A percentile compares a stretch with the other conserved stretches of the same genome.
These are phyloP conservation scores for Alopecurus myosuroides DNA, from an alignment of 176 grass and related monocot species.

Conservation along the genomic window DNA sequence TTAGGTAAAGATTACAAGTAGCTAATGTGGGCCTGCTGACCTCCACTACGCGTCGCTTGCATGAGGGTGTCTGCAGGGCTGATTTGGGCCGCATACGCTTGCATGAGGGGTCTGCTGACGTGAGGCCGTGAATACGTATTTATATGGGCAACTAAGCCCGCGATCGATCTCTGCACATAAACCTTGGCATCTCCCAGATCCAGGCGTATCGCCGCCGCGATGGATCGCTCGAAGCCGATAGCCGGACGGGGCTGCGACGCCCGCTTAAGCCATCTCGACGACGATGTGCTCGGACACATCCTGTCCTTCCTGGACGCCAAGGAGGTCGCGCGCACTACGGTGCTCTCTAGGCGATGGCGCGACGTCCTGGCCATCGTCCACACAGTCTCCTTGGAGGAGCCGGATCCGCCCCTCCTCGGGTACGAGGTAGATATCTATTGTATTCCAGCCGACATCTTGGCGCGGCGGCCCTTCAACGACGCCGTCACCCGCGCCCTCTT, in stretches of 20 bases:
- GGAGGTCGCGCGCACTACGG: background rate
- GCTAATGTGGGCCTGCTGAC: too few species aligned
- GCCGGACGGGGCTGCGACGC: background rate
- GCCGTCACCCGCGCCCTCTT: background rate
- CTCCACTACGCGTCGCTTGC: too few species aligned
- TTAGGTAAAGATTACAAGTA: too few species aligned
- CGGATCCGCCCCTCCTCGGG: background rate
- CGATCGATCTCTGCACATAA: too few species aligned
- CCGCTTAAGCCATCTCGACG: background rate
- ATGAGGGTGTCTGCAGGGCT: too few species aligned
- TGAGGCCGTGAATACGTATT: too few species aligned
- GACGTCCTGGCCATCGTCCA: background rate
- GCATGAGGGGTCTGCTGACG: too few species aligned
- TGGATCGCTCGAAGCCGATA: background rate
- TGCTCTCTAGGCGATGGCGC: background rate
- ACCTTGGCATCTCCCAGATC: background rate
- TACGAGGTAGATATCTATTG: background rate
- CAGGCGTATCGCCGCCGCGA: background rate
- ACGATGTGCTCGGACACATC: background rate
- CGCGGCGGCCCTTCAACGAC: background rate
- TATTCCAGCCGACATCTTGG: background rate
- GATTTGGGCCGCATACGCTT: too few species aligned
- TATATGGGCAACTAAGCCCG: too few species aligned
- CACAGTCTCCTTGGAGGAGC: background rate
- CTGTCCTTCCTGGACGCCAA: constrained; percentile 13